A percentile compares a stretch with the other conserved stretches of the same genome.
Evolutionary conservation across 2,329 filamentous ascomycete genomes (phyloP).

Genomic region (Knoxdaviesia proteae): DNA sequence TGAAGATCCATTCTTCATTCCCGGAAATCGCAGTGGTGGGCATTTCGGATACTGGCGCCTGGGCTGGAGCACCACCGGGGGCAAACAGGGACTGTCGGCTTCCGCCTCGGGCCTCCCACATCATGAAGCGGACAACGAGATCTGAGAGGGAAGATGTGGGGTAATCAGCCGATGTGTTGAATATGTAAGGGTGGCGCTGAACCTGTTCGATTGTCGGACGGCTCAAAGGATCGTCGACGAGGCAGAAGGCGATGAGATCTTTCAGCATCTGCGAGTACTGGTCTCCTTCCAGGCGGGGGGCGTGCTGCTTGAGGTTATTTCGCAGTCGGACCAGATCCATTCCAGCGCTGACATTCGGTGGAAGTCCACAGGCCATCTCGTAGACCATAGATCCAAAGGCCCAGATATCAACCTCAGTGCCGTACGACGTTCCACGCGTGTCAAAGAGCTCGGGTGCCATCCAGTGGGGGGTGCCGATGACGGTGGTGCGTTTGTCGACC

Average conservation of each 20-base stretch:
- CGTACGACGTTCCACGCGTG: slow-evolving; percentile 35
- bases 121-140: slow-evolving; percentile 49
- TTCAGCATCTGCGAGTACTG: slow-evolving; percentile 49
- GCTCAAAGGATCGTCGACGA: slow-evolving; percentile 45
- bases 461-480: slow-evolving; percentile 70
- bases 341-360: slow-evolving; percentile 40
- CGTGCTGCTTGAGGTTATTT: slow-evolving; percentile 35
- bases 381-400: slow-evolving; percentile 64
- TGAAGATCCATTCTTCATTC: slow-evolving; percentile 47
- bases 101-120: slow-evolving; percentile 58
- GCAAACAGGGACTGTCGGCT: slow-evolving; percentile 45
- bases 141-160: slow-evolving; percentile 42
- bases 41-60: slow-evolving; percentile 22
- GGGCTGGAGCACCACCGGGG: slow-evolving; percentile 27
- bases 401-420: slow-evolving; percentile 64
- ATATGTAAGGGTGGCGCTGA: slow-evolving; percentile 48
- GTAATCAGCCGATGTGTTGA: slow-evolving; percentile 37
- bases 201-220: slow-evolving; percentile 51
- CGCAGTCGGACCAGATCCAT: slow-evolving; percentile 27
- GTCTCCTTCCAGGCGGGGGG: slow-evolving; percentile 50
- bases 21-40: slow-evolving; percentile 20
- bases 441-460: slow-evolving; percentile 68
- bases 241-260: slow-evolving; percentile 51
- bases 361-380: slow-evolving; percentile 60
- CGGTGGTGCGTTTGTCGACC: slow-evolving; percentile 56